Base-by-base conservation (phyloP, 2,329 filamentous ascomycete species). In the Xylaria sp. region DNA sequence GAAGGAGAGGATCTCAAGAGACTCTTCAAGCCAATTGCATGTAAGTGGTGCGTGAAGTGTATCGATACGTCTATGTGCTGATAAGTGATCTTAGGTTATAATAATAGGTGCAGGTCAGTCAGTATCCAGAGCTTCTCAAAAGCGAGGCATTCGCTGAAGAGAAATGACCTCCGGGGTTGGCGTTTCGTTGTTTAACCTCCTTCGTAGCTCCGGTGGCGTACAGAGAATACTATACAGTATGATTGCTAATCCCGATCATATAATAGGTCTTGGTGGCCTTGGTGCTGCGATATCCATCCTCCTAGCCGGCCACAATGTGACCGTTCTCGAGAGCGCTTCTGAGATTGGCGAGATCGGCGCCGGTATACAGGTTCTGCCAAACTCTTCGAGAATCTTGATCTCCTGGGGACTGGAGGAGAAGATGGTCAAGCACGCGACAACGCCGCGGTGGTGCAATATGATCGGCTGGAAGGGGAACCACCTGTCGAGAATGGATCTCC, bases 381-480 rank as follows among this genome's bases (percentile, higher is more conserved):
- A 82, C 57, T 71, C 72, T 2, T 72, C 76, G 20, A 74, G 75
- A 4, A 69, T 82, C 0, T 69, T 82, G 2, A 72, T 76, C 9
- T 68, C 77, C 34, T 77, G 78, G 79, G 80, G 80, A 1, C 67
- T 83, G 2, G 72, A 75, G 50, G 67, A 74, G 0, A 61, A 61
- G 1, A 64, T 82, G 2, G 66, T 66, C 3, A 67, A 63, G 18
- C 67, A 69, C 59, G 76, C 71, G 52, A 81, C 75, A 6, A 68
- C 59, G 67, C 80, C 68, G 3, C 68, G 64, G 51, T 71, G 66
- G 50, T 76, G 69, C 59, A 81, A 81, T 50, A 81, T 82, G 66
- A 64, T 78, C 24, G 74, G 76, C 1, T 83, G 80, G 80, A 81
- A 79, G 50, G 80, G 81, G 2, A 73, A 80, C 21, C 59, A 66